phyloP scores from a whole-genome alignment of 495 filamentous ascomycete genomes.

The Xylaria flabelliformis region DNA sequence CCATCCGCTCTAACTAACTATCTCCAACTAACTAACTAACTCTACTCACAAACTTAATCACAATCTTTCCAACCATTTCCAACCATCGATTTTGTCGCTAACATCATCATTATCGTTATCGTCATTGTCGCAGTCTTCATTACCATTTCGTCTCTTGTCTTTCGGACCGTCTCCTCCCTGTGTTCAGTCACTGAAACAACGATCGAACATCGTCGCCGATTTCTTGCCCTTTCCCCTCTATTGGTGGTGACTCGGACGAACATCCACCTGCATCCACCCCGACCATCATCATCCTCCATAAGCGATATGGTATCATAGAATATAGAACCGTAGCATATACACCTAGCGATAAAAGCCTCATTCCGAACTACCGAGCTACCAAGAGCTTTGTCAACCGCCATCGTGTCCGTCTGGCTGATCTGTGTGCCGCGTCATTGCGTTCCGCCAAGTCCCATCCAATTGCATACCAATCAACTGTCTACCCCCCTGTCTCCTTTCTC shows the following conservation, averaged over 20 bases:
- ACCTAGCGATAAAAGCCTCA: neutral
- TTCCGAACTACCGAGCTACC: neutral
- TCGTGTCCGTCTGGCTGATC: neutral
- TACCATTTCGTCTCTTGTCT: neutral
- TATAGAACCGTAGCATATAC: neutral
- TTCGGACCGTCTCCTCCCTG: constrained; percentile 14
- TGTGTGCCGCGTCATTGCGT: constrained; percentile 4
- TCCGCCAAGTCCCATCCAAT: neutral
- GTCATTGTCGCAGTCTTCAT: neutral
- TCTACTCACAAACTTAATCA: neutral
- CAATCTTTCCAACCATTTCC: neutral
- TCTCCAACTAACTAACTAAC: no score
- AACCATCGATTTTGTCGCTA: neutral
- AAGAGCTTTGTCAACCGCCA: neutral
- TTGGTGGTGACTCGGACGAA: neutral
- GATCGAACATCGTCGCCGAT: neutral
- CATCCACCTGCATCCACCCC: neutral
- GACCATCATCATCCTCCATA: neutral
- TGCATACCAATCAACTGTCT: neutral
- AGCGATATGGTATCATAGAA: neutral
- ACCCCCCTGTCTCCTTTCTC: neutral
- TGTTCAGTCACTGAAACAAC: constrained; percentile 8
- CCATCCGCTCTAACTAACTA: neutral
- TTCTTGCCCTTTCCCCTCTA: neutral
- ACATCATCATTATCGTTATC: neutral